Evolutionary conservation across 768 basidiomycete species (phyloP), one percentile per base, ranked within the genome.

Genomic region (Sporobolomyces phaffii): DNA sequence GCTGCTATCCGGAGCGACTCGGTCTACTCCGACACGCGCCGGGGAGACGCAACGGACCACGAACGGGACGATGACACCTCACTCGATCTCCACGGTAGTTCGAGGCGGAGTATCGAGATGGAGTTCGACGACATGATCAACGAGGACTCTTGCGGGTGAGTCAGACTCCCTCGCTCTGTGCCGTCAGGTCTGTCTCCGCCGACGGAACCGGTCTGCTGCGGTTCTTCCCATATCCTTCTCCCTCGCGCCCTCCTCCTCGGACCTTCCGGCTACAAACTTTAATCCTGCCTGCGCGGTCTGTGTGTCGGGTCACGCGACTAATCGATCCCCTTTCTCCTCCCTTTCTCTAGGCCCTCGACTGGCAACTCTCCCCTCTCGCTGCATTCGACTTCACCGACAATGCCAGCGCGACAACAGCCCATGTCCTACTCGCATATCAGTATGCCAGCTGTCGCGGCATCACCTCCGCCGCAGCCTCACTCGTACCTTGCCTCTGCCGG

Each of bases 41-140:
- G 22, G 15, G 13, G 22, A 15, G n/a, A 48, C 24, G 47, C 9
- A 9, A 5, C 10, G 8, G 47, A 48, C 47, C 24, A 48, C 47
- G 47, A 5, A 7, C 4, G 14, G 18, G 20, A 5, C 13, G 15
- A 17, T 41, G 54, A 56, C 54, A 53, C 50, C 50, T 51, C 50
- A 51, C 50, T 49, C 11, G 45, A 47, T 24, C 26, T 15, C 13
- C 20, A 11, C 38, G 38, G 9, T 17, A 38, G 34, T 36, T 43
- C 56, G 43, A 38, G 56, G 41, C 41, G 43, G 56, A 58, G 43
- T 38, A n/a, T 58, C 28, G 28, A 59, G 58, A 59, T 71, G 60
- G 54, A 73, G 33, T 65, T 63, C 57, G 65, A 65, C 48, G 62
- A 72, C 63, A 60, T 70, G 70, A 58, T 72, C 38, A 62, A 69